Evolutionary conservation across 352 stramenopile species (phyloP).

Genomic region (Phytophthora aleatoria): DNA sequence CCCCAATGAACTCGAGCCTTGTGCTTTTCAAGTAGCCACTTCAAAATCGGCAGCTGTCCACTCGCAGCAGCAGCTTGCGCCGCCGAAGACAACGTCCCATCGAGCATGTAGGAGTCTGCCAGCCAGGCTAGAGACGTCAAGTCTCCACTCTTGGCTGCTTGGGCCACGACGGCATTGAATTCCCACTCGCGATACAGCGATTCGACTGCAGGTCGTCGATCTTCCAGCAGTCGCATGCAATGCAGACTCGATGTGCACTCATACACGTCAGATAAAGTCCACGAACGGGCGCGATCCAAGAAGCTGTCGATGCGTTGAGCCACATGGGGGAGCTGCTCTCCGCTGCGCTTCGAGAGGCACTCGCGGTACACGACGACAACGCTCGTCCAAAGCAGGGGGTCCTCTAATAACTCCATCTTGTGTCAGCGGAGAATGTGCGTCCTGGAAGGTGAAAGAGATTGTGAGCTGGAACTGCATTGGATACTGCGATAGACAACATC

Average conservation of each 20-base stretch:
- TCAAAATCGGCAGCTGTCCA: conserved; percentile 18
- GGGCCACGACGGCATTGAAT: conserved; percentile 12
- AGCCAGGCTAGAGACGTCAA: conserved; percentile 19
- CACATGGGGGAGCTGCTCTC: conserved; percentile 23
- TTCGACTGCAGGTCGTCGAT: conserved; percentile 6
- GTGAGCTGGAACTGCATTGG: conserved; percentile 13
- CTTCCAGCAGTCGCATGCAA: conserved; percentile 23
- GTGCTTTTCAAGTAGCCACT: conserved; percentile 18
- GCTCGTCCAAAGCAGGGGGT: conserved; percentile 16
- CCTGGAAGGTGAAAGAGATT: conserved; percentile 19
- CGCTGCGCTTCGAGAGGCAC: conserved; percentile 20
- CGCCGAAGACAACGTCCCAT: conserved; percentile 12
- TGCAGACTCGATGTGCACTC: conserved; percentile 23
- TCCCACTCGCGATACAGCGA: conserved; percentile 24
- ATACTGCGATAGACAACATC: conserved; percentile 13
- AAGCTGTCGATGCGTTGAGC: conserved; percentile 17
- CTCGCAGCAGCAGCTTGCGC: conserved; percentile 20
- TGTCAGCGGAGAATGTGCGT: not conserved
- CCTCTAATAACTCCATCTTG: conserved; percentile 6
- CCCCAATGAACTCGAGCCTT: conserved; percentile 26
- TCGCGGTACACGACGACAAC: conserved; percentile 25
- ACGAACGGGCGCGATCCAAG: conserved; percentile 8
- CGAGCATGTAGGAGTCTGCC: conserved; percentile 7
- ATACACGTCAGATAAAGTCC: conserved; percentile 17
- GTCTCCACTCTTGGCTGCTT: conserved; percentile 16